phyloP scores from a whole-genome alignment of 495 filamentous ascomycete species.

The Penicillium turbatum region DNA sequence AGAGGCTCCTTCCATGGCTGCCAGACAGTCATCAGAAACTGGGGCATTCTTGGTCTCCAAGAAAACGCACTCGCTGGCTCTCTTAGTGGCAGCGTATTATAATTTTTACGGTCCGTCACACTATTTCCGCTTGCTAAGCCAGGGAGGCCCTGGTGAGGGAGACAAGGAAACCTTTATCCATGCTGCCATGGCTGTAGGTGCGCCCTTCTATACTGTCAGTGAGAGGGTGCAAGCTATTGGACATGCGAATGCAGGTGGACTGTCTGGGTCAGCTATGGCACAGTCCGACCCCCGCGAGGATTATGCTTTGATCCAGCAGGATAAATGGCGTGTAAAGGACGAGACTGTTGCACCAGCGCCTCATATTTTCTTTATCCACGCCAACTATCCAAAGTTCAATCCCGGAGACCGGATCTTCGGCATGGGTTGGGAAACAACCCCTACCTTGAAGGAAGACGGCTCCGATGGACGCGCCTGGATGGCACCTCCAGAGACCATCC shows the following conservation, averaged over 20 bases:
- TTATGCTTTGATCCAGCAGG: slow-evolving; percentile 32
- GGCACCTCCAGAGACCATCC: slow-evolving; percentile 31
- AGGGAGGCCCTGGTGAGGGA: slow-evolving; percentile 54
- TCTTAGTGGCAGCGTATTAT: slow-evolving; percentile 60
- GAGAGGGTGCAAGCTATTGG: slow-evolving; percentile 41
- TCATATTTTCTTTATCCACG: slow-evolving; percentile 50
- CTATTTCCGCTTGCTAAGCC: slow-evolving; percentile 56
- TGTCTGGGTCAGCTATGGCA: slow-evolving; percentile 39
- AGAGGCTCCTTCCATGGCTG: slow-evolving; percentile 34
- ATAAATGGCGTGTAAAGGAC: slow-evolving; percentile 39
- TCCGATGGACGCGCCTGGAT: slow-evolving; percentile 42
- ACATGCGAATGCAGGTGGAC: slow-evolving; percentile 28
- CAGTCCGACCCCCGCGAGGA: slow-evolving; percentile 48
- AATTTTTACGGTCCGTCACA: slow-evolving; percentile 56
- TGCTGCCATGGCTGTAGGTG: slow-evolving; percentile 47
- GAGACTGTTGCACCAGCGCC: slow-evolving; percentile 28
- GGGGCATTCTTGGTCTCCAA: slow-evolving; percentile 58
- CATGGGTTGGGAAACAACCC: slow-evolving; percentile 35
- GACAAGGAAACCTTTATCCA: slow-evolving; percentile 64
- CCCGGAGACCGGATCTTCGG: slow-evolving; percentile 44
- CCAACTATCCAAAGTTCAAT: slow-evolving; percentile 53
- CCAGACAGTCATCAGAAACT: slow-evolving; percentile 48
- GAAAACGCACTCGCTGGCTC: slow-evolving; percentile 43
- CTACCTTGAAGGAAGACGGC: slow-evolving; percentile 37
- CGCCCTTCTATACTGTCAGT: slow-evolving; percentile 50